Percentiles rank a stretch among this genome's conserved stretches.
phyloP scores from a whole-genome alignment of 352 stramenopile genomes.

The Globisporangium uncinulatum region DNA sequence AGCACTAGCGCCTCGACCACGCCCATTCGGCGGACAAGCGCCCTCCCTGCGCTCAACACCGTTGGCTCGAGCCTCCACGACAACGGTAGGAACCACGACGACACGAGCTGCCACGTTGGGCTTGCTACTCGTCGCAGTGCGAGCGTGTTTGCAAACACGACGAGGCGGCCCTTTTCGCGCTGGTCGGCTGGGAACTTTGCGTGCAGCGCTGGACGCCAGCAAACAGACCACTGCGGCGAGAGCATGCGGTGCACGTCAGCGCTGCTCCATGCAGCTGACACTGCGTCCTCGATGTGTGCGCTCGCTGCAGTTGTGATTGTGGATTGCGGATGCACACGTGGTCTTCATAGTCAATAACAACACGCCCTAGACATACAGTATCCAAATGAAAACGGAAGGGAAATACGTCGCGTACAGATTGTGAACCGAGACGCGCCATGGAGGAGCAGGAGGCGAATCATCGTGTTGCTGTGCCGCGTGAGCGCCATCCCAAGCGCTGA shows the following conservation, averaged over 20 bases:
- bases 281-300: constrained; percentile 16
- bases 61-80: not conserved
- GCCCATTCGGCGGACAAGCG: not conserved
- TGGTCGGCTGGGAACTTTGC: constrained; percentile 41
- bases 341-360: not conserved
- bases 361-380: not conserved
- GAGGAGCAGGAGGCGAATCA: constrained; percentile 35
- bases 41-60: not conserved
- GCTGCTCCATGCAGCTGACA: constrained; percentile 25
- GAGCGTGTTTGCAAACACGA: constrained; percentile 48
- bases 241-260: constrained; percentile 41
- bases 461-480: constrained; percentile 31
- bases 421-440: constrained; percentile 52
- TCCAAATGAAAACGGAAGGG: too few relatives aligned
- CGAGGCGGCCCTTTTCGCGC: constrained; percentile 50
- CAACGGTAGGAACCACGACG: not conserved
- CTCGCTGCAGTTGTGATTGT: constrained; percentile 14
- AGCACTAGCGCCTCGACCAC: not conserved
- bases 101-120: not conserved
- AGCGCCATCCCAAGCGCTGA: constrained; percentile 58
- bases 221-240: constrained; percentile 41
- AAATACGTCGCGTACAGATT: constrained; percentile 22
- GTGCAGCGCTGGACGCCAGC: constrained; percentile 53
- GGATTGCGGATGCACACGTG: not conserved
- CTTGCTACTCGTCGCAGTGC: constrained; percentile 11